These are phyloP conservation scores for Diutina scorzettiae DNA, from an alignment of 1,139 yeast species.

Conservation along the genomic window DNA sequence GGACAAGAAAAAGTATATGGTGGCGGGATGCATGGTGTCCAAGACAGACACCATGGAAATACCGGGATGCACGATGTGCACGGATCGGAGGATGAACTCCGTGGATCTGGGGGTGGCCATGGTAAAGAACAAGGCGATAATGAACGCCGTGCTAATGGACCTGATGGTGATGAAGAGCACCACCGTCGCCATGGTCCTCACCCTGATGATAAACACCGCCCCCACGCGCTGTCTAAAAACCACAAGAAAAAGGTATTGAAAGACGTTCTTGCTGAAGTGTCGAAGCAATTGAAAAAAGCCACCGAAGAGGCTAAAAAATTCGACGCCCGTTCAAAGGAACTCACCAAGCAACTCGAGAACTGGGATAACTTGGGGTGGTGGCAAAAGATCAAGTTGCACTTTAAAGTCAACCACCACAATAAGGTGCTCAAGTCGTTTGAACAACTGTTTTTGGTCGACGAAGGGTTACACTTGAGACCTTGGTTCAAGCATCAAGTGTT, in stretches of 20 bases:
- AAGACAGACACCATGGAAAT: too few relatives aligned
- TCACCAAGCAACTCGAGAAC: slow-evolving; percentile 21
- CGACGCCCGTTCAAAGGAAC: slow-evolving; percentile 22
- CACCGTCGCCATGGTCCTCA: background rate
- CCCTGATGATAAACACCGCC: background rate
- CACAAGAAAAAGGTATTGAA: slow-evolving; percentile 14
- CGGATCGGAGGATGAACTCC: too few relatives aligned
- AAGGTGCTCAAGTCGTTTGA: slow-evolving; percentile 44
- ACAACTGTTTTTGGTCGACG: slow-evolving; percentile 47
- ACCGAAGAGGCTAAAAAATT: slow-evolving; percentile 18
- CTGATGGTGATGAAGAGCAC: background rate
- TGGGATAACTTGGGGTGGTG: slow-evolving; percentile 23
- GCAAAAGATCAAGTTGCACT: slow-evolving; percentile 28
- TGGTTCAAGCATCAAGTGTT: slow-evolving; percentile 83
- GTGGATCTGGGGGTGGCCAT: too few relatives aligned
- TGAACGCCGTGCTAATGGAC: too few relatives aligned
- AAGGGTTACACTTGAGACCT: slow-evolving; percentile 55
- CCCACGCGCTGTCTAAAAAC: too few relatives aligned
- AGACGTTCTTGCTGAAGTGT: slow-evolving; percentile 18
- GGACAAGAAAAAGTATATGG: too few relatives aligned
- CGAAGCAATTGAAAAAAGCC: slow-evolving; percentile 17
- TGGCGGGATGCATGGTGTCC: too few relatives aligned
- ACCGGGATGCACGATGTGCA: too few relatives aligned
- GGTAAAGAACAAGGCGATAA: too few relatives aligned
- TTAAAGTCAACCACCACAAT: slow-evolving; percentile 27